Evolutionary conservation across 2,329 filamentous ascomycete species (phyloP).

Genomic region (Penicillium rolfsii): DNA sequence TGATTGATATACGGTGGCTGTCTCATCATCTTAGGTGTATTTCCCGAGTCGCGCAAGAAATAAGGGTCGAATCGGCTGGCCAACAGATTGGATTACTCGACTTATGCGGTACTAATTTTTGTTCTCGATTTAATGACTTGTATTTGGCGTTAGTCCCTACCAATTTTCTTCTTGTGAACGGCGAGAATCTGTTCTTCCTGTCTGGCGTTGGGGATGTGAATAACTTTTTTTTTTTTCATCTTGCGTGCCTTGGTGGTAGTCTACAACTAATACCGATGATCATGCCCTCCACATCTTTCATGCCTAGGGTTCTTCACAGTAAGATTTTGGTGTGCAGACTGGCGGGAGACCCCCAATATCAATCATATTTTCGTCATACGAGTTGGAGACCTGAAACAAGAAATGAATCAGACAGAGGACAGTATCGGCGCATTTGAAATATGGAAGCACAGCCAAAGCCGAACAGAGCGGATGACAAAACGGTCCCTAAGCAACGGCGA

Average conservation of each 20-base stretch:
- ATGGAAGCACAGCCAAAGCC: not conserved
- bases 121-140: constrained; percentile 1
- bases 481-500: not conserved
- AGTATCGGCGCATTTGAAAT: constrained; percentile 8
- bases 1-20: constrained; percentile 6
- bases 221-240: not conserved
- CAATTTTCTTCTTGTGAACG: not conserved
- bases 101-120: not conserved
- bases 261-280: constrained; percentile 17
- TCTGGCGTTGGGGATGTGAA: constrained; percentile 14
- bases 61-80: not conserved
- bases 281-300: not conserved
- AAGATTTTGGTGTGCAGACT: too few relatives aligned
- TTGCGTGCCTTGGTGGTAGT: constrained; percentile 4
- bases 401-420: constrained; percentile 9
- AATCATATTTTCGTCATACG: constrained; percentile 22
- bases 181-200: not conserved
- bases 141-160: constrained; percentile 7
- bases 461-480: not conserved
- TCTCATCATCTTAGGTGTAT: constrained; percentile 4
- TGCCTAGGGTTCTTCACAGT: not conserved
- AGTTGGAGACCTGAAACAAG: constrained; percentile 12
- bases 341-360: not conserved
- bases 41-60: not conserved
- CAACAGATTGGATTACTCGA: constrained; percentile 3